Evolutionary conservation across 2,329 filamentous ascomycete genomes (phyloP).

Genomic region (Akanthomyces dipterigenus): DNA sequence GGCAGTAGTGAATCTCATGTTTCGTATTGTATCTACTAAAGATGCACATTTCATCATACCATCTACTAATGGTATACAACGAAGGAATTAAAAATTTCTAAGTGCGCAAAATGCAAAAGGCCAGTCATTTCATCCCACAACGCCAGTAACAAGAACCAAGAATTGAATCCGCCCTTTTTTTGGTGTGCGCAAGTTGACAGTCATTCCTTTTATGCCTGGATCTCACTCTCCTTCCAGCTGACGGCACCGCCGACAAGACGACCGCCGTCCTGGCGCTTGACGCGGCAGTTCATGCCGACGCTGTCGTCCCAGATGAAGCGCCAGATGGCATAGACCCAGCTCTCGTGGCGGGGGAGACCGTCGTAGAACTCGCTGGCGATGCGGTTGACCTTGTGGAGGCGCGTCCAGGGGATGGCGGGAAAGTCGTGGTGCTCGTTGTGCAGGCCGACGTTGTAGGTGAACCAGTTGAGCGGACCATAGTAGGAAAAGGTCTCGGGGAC

Average conservation of each 20-base stretch:
- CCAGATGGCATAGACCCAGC: conserved; percentile 92
- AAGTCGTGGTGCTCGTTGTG: conserved; percentile 99
- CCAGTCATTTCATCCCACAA: background rate
- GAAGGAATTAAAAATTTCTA: background rate
- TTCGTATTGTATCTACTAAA: background rate
- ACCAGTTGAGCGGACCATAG: conserved; percentile 84
- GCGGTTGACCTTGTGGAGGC: conserved; percentile 66
- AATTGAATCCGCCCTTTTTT: background rate
- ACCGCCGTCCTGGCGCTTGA: conserved; percentile 81
- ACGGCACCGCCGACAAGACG: conserved; percentile 47
- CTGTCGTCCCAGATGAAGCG: conserved; percentile 88
- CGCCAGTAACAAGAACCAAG: background rate
- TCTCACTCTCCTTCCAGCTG: conserved; percentile 61
- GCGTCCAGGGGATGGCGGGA: conserved; percentile 91
- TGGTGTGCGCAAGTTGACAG: conserved; percentile 4
- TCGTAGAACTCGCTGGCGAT: conserved; percentile 90
- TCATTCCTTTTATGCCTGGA: conserved; percentile 47
- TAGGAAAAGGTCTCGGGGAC: conserved; percentile 95
- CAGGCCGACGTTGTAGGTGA: conserved; percentile 95
- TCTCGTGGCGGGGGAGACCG: conserved; percentile 76
- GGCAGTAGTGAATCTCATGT: too few relatives aligned
- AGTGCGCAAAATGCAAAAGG: too few relatives aligned
- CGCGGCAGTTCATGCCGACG: conserved; percentile 83
- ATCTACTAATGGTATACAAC: background rate
- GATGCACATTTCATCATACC: background rate